These are phyloP conservation scores for Dendrobium nobile DNA, from an alignment of 106 monocot species.

Conservation along the genomic window DNA sequence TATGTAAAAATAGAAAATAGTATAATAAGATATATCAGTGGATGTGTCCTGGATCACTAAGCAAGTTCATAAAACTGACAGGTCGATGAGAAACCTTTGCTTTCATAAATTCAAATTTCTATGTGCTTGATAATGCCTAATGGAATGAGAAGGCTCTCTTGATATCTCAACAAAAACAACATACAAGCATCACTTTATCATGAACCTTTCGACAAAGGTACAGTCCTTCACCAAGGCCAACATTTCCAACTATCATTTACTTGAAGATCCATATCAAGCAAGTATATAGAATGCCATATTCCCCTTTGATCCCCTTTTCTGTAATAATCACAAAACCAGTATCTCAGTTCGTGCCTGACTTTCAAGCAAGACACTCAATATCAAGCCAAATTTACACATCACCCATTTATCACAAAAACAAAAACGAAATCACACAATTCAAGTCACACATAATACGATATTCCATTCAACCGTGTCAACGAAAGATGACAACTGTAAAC, in stretches of 20 bases:
- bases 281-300: background rate
- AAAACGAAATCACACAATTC: background rate
- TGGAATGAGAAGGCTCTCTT: too few species aligned
- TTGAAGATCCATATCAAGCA: background rate
- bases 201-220: background rate
- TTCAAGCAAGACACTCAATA: background rate
- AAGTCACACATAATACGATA: background rate
- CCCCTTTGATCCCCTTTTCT: too few species aligned
- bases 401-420: background rate
- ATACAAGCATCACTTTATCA: too few species aligned
- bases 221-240: background rate
- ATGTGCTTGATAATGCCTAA: too few species aligned
- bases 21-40: too few species aligned
- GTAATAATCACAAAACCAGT: too few species aligned
- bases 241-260: background rate
- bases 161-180: too few species aligned
- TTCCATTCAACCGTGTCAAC: background rate
- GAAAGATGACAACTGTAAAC: background rate
- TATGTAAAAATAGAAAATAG: too few species aligned
- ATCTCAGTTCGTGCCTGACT: background rate
- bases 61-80: too few species aligned
- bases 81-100: too few species aligned
- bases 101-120: too few species aligned
- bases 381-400: background rate
- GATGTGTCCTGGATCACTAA: too few species aligned